Evolutionary conservation across 179 eudicot species (phyloP).

Genomic region (Spinacia oleracea): DNA sequence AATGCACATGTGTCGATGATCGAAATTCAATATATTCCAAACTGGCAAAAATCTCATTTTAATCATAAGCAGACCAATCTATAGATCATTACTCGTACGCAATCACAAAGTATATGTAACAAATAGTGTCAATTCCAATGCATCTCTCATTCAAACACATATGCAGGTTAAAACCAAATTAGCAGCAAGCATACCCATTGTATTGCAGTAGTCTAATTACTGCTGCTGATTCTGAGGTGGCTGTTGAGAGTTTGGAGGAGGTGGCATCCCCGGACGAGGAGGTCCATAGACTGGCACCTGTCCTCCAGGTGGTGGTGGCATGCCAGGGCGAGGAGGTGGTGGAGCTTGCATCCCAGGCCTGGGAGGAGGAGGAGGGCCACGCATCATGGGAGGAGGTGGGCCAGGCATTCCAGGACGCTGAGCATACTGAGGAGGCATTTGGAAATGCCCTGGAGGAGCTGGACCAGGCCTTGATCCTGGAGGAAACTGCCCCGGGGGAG

Average conservation of each 20-base stretch:
- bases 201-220: conserved; percentile 8
- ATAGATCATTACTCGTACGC: not conserved
- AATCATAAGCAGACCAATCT: not conserved
- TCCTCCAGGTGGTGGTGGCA: conserved; percentile 88
- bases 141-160: not conserved
- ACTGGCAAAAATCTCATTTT: not conserved
- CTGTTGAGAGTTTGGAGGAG: conserved; percentile 52
- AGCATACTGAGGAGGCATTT: conserved; percentile 57
- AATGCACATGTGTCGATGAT: not conserved
- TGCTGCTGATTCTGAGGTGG: conserved; percentile 66
- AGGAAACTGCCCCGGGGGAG: conserved; percentile 54
- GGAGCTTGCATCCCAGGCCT: conserved; percentile 51
- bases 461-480: conserved; percentile 44
- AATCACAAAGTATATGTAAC: not conserved
- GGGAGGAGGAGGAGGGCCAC: conserved; percentile 57
- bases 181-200: conserved; percentile 20
- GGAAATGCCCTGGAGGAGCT: conserved; percentile 32
- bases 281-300: conserved; percentile 57
- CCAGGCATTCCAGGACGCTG: conserved; percentile 52
- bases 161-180: not conserved
- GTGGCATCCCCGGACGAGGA: conserved; percentile 74
- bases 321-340: conserved; percentile 59
- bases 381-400: conserved; percentile 73
- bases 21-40: too few species aligned
- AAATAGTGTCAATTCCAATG: not conserved